phyloP scores from a whole-genome alignment of 805 yeast species.

The Starmerella ratchasimensis region DNA sequence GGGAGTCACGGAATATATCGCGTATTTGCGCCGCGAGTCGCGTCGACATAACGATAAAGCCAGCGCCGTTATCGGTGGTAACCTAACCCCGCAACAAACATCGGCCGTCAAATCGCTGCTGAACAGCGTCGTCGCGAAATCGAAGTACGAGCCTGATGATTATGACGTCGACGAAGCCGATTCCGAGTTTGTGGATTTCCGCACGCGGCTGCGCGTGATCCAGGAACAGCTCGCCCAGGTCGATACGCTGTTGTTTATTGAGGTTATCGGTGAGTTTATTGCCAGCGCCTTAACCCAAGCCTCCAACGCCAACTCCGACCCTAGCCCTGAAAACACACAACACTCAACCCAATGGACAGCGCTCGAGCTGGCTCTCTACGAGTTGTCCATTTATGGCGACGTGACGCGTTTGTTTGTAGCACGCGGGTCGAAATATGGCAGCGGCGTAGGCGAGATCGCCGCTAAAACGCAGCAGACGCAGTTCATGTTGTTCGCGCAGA shows the following conservation, averaged over 20 bases:
- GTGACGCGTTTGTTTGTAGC: slow-evolving; percentile 26
- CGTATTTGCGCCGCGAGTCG: slow-evolving; percentile 41
- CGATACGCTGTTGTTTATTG: slow-evolving; percentile 37
- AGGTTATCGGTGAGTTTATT: slow-evolving; percentile 9
- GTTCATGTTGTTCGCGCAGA: slow-evolving; percentile 30
- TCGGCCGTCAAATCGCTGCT: slow-evolving; percentile 35
- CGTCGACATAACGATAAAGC: slow-evolving; percentile 32
- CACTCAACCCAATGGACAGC: slow-evolving; percentile 59
- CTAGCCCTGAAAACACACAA: not conserved
- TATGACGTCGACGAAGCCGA: slow-evolving; percentile 28
- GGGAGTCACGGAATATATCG: slow-evolving; percentile 58
- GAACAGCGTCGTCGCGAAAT: slow-evolving; percentile 57
- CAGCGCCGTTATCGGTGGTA: slow-evolving; percentile 19
- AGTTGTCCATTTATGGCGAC: slow-evolving; percentile 67
- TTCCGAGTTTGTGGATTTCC: slow-evolving; percentile 49
- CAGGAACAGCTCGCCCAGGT: slow-evolving; percentile 68
- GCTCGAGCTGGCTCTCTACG: slow-evolving; percentile 75
- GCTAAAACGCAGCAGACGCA: slow-evolving; percentile 7
- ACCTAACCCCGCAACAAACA: slow-evolving; percentile 28
- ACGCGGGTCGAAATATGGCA: slow-evolving; percentile 12
- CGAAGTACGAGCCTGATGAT: slow-evolving; percentile 66
- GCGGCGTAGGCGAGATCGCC: slow-evolving; percentile 10
- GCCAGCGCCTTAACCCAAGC: not conserved
- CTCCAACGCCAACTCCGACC: not conserved
- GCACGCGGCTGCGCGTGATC: slow-evolving; percentile 58